Conservation (phyloP, 2,329 filamentous ascomycete species). For the Fusarium nanum region DNA sequence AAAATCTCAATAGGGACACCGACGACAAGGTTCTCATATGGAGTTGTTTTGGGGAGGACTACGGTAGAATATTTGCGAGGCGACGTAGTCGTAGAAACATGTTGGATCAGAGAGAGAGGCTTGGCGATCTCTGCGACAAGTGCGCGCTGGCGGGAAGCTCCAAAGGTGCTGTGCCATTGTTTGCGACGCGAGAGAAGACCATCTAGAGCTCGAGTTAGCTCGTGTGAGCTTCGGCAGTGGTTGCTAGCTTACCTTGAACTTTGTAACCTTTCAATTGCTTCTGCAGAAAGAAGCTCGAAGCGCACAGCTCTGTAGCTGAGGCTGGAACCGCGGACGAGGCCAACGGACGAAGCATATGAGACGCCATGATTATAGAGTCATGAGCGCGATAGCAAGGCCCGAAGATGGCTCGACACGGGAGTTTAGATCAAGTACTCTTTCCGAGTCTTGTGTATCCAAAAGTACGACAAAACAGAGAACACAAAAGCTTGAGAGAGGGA, state of each 20-base stretch:
- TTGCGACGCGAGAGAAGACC: constrained; percentile 44
- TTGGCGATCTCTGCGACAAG: constrained; percentile 46
- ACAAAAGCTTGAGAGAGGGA: constrained; percentile 4
- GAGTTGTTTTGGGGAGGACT: constrained; percentile 60
- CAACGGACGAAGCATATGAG: constrained; percentile 51
- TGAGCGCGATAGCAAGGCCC: constrained; percentile 39
- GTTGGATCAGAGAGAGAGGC: constrained; percentile 54
- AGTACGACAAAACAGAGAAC: constrained; percentile 5
- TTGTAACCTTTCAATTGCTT: constrained; percentile 41
- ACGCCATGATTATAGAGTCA: constrained; percentile 51
- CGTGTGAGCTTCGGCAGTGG: background rate
- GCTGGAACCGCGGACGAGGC: constrained; percentile 39
- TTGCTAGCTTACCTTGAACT: constrained; percentile 33
- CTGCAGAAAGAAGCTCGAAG: constrained; percentile 44
- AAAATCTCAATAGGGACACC: constrained; percentile 85
- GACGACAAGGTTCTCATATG: constrained; percentile 79
- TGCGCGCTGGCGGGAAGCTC: constrained; percentile 46
- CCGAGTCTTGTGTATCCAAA: constrained; percentile 18
- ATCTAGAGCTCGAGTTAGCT: constrained; percentile 23
- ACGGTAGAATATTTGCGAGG: constrained; percentile 55
- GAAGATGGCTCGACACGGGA: constrained; percentile 10
- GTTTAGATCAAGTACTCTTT: constrained; percentile 3
- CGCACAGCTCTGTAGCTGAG: constrained; percentile 48
- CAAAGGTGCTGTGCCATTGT: constrained; percentile 55
- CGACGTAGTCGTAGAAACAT: constrained; percentile 50